phyloP scores from a whole-genome alignment of 106 monocot genomes.

The Amphibolis antarctica region DNA sequence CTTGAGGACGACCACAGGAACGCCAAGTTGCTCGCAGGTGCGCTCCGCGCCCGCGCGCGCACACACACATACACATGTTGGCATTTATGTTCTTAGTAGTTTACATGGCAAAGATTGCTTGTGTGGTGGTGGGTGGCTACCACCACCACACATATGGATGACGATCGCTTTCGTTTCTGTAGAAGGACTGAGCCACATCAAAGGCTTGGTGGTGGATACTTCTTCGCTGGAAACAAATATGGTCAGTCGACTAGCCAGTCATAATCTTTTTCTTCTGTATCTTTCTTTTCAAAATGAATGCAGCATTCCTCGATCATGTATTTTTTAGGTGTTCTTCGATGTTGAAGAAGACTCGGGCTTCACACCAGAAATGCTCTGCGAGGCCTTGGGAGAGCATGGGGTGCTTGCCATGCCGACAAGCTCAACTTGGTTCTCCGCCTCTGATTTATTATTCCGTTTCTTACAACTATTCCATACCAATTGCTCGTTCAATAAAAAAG shows the following conservation, averaged over 20 bases:
- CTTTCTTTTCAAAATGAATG: not conserved
- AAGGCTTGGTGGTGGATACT: slow-evolving; percentile 42
- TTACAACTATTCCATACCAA: not conserved
- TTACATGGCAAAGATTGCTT: too few species aligned
- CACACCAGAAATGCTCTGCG: slow-evolving; percentile 54
- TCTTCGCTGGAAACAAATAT: slow-evolving; percentile 81
- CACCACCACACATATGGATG: too few species aligned
- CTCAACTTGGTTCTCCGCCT: slow-evolving; percentile 38
- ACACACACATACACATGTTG: too few species aligned
- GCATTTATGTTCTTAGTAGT: too few species aligned
- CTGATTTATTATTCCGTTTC: not conserved
- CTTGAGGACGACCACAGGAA: slow-evolving; percentile 70
- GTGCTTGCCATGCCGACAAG: slow-evolving; percentile 66
- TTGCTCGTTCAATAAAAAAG: too few species aligned
- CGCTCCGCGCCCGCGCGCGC: too few species aligned
- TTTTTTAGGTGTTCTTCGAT: slow-evolving; percentile 61
- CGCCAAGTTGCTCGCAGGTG: slow-evolving; percentile 72
- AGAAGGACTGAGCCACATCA: slow-evolving; percentile 59
- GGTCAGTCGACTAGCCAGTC: slow-evolving; percentile 26
- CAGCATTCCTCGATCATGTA: not conserved
- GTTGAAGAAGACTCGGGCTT: slow-evolving; percentile 25
- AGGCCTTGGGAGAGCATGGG: slow-evolving; percentile 57
- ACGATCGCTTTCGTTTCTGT: too few species aligned
- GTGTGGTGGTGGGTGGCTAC: too few species aligned
- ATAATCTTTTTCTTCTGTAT: not conserved